Base-by-base conservation (phyloP, 2,329 filamentous ascomycete genomes). In the Nemania sp. region DNA sequence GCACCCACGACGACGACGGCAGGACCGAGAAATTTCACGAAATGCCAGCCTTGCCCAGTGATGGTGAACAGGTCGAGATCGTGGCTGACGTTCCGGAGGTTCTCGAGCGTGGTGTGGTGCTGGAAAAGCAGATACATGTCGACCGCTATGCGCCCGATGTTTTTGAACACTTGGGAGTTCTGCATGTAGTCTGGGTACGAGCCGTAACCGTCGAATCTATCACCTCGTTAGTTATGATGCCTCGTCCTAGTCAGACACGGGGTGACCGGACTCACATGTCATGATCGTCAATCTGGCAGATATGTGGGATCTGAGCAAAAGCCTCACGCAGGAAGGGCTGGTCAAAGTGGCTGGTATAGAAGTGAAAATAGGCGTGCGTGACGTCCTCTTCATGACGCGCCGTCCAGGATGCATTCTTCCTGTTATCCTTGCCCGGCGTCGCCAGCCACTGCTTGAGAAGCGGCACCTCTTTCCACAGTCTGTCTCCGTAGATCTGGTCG, bases 101-200 rank as follows among this genome's bases (percentile, higher is more conserved):
- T 89, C 68, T 97, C 94, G 3, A 95, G 80, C 0, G 93, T 97
- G 0, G 94, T 97, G 71, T 99, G 94, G 68, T 99, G 94, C 69
- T 99, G 94, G 79, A 99, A 99, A 6, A 99, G 82, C 30, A 99
- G 80, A 69, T 97, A 99, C 92, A 97, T 97, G 63, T 97, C 91
- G 50, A 95, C 92, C 19, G 91, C 94, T 57, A 99, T 87, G 31
- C 94, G 86, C 20, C 94, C 94, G 66, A 97, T 96, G 68, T 97
- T 97, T 75, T 96, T 97, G 79, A 99, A 97, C 75, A 97, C 91
- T 61, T 96, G 88, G 15, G 91, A 97, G 62, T 90, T 90, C 69
- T 99, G 94, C 93, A 99, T 97, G 70, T 97, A 95, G 58, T 96
- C 91, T 0, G 94, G 94, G 66, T 97, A 99, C 1, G 91, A 96